phyloP scores from a whole-genome alignment of 2,329 filamentous ascomycete species.

The Colletotrichum simmondsii region DNA sequence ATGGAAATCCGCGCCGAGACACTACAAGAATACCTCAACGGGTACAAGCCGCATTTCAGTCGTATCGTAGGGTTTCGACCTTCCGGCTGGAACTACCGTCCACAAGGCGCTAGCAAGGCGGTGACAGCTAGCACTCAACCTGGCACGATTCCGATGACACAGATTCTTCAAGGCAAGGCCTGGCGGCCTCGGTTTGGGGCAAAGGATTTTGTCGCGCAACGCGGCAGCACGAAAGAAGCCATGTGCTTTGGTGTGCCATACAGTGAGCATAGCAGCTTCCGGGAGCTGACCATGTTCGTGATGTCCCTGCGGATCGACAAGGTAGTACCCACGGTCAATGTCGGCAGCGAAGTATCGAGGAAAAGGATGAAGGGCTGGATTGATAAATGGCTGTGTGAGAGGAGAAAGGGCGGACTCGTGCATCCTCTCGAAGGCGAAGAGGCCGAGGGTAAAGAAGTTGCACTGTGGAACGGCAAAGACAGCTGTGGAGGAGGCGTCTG shows the following conservation, averaged over 20 bases:
- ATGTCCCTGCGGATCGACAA: slow-evolving; percentile 88
- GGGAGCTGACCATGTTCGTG: slow-evolving; percentile 93
- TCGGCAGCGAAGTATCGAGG: slow-evolving; percentile 67
- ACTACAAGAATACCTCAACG: slow-evolving; percentile 86
- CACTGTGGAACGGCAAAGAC: slow-evolving; percentile 53
- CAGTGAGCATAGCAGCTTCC: slow-evolving; percentile 93
- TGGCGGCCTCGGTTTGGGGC: slow-evolving; percentile 83
- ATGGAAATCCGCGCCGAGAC: slow-evolving; percentile 95
- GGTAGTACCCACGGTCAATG: slow-evolving; percentile 93
- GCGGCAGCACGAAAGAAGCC: slow-evolving; percentile 84
- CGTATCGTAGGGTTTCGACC: slow-evolving; percentile 92
- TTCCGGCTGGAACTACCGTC: slow-evolving; percentile 93
- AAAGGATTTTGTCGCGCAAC: slow-evolving; percentile 80
- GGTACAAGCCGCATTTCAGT: slow-evolving; percentile 83
- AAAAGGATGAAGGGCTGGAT: slow-evolving; percentile 73
- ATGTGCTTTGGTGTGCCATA: slow-evolving; percentile 96
- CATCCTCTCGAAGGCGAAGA: slow-evolving; percentile 54
- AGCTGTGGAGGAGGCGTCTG: slow-evolving; percentile 50
- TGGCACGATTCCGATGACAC: slow-evolving; percentile 58
- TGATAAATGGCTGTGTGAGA: slow-evolving; percentile 70
- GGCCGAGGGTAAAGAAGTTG: slow-evolving; percentile 40
- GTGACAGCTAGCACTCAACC: slow-evolving; percentile 66
- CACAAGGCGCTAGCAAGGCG: slow-evolving; percentile 61
- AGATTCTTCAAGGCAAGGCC: slow-evolving; percentile 66
- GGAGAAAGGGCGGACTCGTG: slow-evolving; percentile 65